Evolutionary conservation across 805 yeast species (phyloP).

Genomic region (Myxozyma udenii): DNA sequence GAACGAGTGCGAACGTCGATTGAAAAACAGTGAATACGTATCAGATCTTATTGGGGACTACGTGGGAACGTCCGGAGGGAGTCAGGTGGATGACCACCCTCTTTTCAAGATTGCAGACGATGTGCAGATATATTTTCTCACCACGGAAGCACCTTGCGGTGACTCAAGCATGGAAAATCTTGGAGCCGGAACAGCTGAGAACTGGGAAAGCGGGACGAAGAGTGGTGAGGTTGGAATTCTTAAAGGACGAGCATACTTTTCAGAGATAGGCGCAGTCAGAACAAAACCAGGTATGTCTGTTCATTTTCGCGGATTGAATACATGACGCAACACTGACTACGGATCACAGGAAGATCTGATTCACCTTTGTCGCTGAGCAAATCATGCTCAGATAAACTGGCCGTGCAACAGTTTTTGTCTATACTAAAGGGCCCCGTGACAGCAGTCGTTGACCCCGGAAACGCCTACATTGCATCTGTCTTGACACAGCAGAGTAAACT

Average conservation of each 20-base stretch:
- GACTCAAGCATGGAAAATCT: slow-evolving; percentile 68
- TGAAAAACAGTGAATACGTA: background rate
- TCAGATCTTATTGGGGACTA: slow-evolving; percentile 1
- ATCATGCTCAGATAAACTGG: slow-evolving; percentile 84
- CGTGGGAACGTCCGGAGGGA: background rate
- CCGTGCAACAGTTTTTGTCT: slow-evolving; percentile 53
- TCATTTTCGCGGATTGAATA: background rate
- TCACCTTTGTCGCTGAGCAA: slow-evolving; percentile 70
- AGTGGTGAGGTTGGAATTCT: slow-evolving; percentile 21
- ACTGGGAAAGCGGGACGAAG: slow-evolving; percentile 9
- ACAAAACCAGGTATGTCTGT: slow-evolving; percentile 73
- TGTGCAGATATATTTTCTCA: slow-evolving; percentile 54
- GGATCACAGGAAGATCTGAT: slow-evolving; percentile 57
- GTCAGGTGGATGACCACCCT: background rate
- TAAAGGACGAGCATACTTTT: slow-evolving; percentile 67
- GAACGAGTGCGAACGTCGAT: slow-evolving; percentile 42
- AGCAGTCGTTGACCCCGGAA: slow-evolving; percentile 28
- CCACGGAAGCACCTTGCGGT: slow-evolving; percentile 86
- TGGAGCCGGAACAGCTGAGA: slow-evolving; percentile 27
- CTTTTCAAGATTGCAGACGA: slow-evolving; percentile 40
- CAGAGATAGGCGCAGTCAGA: slow-evolving; percentile 61
- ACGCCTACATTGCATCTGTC: slow-evolving; percentile 36
- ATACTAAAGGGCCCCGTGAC: slow-evolving; percentile 36
- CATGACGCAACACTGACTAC: background rate
- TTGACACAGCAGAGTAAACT: too few species aligned